Percentiles rank a stretch among this genome's conserved stretches.
Evolutionary conservation across 2,329 filamentous ascomycete genomes (phyloP).

Genomic region (Sclerotinia trifoliorum): DNA sequence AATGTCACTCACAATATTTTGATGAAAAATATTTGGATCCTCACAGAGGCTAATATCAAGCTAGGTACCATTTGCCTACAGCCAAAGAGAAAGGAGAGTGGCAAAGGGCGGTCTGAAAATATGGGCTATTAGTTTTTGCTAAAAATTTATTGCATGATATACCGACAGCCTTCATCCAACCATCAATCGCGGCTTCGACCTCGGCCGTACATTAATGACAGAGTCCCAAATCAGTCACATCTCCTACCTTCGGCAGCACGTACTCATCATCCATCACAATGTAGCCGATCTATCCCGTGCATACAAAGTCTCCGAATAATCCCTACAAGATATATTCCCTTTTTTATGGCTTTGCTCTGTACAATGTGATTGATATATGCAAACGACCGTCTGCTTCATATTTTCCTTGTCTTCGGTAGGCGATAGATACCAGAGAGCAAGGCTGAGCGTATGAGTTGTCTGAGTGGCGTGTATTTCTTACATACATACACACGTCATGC

Average conservation of each 20-base stretch:
- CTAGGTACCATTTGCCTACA: neutral
- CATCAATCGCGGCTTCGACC: neutral
- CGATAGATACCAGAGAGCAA: neutral
- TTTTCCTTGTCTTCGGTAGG: neutral
- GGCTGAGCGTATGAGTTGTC: neutral
- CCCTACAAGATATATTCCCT: neutral
- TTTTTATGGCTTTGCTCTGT: neutral
- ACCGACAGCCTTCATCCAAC: constrained; percentile 3
- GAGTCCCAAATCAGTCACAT: neutral
- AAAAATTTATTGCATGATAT: constrained; percentile 2
- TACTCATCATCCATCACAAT: neutral
- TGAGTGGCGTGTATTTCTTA: neutral
- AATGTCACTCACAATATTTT: neutral
- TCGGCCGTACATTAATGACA: neutral
- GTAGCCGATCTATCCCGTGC: neutral
- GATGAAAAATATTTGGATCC: neutral
- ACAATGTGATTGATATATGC: neutral
- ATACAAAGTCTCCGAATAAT: neutral
- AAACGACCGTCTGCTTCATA: neutral
- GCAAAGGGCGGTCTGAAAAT: constrained; percentile 1
- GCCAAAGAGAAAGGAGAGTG: neutral
- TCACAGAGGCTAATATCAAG: neutral
- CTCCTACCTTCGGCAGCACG: neutral
- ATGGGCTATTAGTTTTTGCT: neutral
- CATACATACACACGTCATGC: neutral